Evolutionary conservation across 768 basidiomycete genomes (phyloP), one percentile per base, ranked within the genome.

Genomic region (Pulveroboletus frians): DNA sequence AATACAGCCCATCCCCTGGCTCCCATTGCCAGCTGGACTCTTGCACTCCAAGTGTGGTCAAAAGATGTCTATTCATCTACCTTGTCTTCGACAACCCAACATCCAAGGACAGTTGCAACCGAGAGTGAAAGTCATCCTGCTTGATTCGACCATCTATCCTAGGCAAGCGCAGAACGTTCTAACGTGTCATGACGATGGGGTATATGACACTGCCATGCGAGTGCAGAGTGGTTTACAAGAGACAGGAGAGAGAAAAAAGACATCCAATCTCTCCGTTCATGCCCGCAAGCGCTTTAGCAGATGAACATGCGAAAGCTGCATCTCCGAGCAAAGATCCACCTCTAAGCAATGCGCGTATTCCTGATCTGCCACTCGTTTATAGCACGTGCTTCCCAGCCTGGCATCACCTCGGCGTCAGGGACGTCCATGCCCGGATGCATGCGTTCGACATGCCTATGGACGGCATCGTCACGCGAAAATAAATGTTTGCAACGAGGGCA

Each of bases 391-490:
- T 51, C 51, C 8, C 35, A 39, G 10, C 52, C 57, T 31, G 55
- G 58, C 7, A 64, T 27, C 18, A 65, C 63, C 30, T 64, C 66
- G 3, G 52, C 55, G 13, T 58, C 64, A 37, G 53, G 50, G 30
- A 50, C 55, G 23, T 59, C 51, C 58, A 54, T 55, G n/a, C 52
- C 56, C 17, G 57, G 55, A 18, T 21, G 39, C 56, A 64, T 58
- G 44, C 65, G 65, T 51, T 67, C 62, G 20, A 68, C 55, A 43
- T 66, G 65, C 6, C 65, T 60, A 41, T 58, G 57, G 36, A 66
- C 60, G 31, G 65, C 66, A 51, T 66, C 65, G 14, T 69, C 67
- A 51, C 65, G 65, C 44, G 65, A 66, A 18, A 68, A 58, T 47
- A 51, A 49, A 34, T 43, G 53, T 17, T 40, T 45, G 21, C 65